Conservation (phyloP, 2,329 filamentous ascomycete species). For the Talaromyces amestolkiae region DNA sequence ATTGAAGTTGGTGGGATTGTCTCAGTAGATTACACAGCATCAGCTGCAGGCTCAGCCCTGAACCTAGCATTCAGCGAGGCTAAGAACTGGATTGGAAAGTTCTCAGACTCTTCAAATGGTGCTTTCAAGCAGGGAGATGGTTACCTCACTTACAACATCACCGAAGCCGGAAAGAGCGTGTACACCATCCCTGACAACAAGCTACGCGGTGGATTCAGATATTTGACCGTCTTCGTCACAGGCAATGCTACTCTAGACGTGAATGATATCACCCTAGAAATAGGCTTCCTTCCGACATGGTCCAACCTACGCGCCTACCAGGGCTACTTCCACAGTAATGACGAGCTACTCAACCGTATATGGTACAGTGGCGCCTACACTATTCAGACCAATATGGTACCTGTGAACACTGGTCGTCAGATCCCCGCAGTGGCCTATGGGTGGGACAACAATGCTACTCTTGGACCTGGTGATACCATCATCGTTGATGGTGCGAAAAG, state of each 20-base stretch:
- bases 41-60: conserved; percentile 35
- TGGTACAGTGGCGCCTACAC: conserved; percentile 59
- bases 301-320: conserved; percentile 53
- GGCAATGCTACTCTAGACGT: conserved; percentile 34
- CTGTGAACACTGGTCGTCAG: conserved; percentile 37
- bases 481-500: conserved; percentile 46
- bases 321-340: conserved; percentile 54
- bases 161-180: conserved; percentile 30
- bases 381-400: conserved; percentile 47
- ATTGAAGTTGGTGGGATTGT: conserved; percentile 58
- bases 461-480: conserved; percentile 43
- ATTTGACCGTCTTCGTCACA: conserved; percentile 42
- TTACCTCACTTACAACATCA: conserved; percentile 39
- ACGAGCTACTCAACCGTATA: conserved; percentile 54
- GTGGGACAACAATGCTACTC: conserved; percentile 42
- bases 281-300: conserved; percentile 53
- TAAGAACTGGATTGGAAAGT: conserved; percentile 49
- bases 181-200: conserved; percentile 42
- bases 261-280: conserved; percentile 42
- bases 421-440: conserved; percentile 32
- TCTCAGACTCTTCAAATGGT: conserved; percentile 51
- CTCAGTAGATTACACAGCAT: conserved; percentile 50
- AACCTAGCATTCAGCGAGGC: conserved; percentile 51
- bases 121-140: conserved; percentile 42
- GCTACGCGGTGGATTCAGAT: conserved; percentile 47